Percentiles rank a stretch among this genome's conserved stretches.
These are phyloP conservation scores for Aspergillus fumigatus DNA, from an alignment of 2,329 filamentous ascomycete genomes.

Conservation along the genomic window DNA sequence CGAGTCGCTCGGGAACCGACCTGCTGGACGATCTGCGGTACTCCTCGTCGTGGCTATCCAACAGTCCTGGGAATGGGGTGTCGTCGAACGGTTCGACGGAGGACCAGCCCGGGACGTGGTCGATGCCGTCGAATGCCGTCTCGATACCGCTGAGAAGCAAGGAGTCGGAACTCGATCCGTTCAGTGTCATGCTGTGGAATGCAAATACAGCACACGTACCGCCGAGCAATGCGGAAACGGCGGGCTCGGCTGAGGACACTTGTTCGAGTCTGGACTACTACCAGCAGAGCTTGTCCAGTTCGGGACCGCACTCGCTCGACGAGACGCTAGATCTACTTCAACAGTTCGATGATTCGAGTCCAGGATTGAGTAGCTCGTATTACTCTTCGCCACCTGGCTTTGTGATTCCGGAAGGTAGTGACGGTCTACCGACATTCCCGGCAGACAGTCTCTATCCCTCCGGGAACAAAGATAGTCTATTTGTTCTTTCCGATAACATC, in stretches of 20 bases:
- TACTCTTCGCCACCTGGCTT: background rate
- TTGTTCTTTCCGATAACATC: constrained; percentile 20
- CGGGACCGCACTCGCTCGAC: background rate
- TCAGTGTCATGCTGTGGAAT: background rate
- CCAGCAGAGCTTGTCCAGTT: background rate
- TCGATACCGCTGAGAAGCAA: background rate
- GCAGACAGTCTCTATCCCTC: background rate
- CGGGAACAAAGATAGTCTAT: background rate
- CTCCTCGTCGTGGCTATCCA: background rate
- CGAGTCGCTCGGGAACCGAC: background rate
- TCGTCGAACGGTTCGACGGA: background rate
- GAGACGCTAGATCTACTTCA: background rate
- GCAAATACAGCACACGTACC: background rate
- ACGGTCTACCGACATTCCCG: background rate
- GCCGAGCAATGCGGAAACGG: background rate
- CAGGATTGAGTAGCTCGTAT: background rate
- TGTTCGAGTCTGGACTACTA: background rate
- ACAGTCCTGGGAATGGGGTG: background rate
- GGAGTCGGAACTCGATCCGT: background rate
- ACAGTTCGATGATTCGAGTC: background rate
- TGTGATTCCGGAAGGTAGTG: background rate
- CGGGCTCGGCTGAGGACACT: background rate
- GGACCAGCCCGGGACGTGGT: background rate
- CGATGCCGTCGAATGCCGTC: background rate
- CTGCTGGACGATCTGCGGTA: background rate